phyloP scores from a whole-genome alignment of 2,329 filamentous ascomycete genomes.

The Colletotrichum phormii region DNA sequence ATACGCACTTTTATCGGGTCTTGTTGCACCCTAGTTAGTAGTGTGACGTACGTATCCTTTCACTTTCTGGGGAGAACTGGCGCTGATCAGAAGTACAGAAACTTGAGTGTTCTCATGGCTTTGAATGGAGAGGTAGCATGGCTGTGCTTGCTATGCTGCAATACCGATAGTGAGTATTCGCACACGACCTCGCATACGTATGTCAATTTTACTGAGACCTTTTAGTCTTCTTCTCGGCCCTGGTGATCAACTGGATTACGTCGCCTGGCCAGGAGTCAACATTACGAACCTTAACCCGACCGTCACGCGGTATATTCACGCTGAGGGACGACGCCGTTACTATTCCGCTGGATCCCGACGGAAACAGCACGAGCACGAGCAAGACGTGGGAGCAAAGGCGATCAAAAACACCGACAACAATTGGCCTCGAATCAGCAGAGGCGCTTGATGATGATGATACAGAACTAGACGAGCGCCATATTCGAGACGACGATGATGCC shows the following conservation, averaged over 20 bases:
- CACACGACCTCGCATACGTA: too few relatives aligned
- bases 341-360: conserved; percentile 18
- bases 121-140: conserved; percentile 28
- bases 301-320: conserved; percentile 9
- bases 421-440: background rate
- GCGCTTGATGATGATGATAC: background rate
- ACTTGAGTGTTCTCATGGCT: conserved; percentile 6
- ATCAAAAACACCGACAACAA: background rate
- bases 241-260: conserved; percentile 31
- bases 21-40: conserved; percentile 21
- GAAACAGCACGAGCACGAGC: conserved; percentile 1
- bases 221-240: conserved; percentile 21
- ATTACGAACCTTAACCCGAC: conserved; percentile 16
- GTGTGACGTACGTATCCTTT: conserved; percentile 4
- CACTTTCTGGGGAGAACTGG: background rate
- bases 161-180: conserved; percentile 19
- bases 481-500: background rate
- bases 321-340: conserved; percentile 13
- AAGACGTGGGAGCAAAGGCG: conserved; percentile 20
- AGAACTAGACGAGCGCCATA: background rate
- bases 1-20: conserved; percentile 30
- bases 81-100: background rate
- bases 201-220: background rate
- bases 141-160: conserved; percentile 29
- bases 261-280: conserved; percentile 26